Evolutionary conservation across 257 asterid species (phyloP), one percentile per base, ranked within the genome.

Genomic region (Solanum habrochaites): DNA sequence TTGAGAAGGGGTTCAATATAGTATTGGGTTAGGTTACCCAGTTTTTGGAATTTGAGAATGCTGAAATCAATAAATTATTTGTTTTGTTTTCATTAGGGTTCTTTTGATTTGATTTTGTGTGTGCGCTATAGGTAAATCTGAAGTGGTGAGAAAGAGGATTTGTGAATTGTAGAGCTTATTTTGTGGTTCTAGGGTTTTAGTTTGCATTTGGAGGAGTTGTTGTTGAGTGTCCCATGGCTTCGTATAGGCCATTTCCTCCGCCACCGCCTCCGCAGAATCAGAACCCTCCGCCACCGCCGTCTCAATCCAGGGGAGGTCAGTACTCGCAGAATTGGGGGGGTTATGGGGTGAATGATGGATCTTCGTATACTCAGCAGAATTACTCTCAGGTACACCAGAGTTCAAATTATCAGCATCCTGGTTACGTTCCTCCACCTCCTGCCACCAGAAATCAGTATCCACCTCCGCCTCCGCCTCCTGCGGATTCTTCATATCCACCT

Each of bases 211-310:
- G n/a, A 52, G 11, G 27, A 29, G 37, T 74, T 69, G 27, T 49
- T 49, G 25, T 71, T 75, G 60, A 42, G 83, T 43, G 49, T 72
- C 15, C 8, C 42, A 78, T 97, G 99, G 98, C 98, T 88, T 95
- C 99, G 23, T 94, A 95, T 90, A 89, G 98, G 91, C 99, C 99
- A 66, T 94, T 95, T 86, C 98, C 94, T 52, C 93, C 93, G 2
- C 95, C 94, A 18, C 93, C 93, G 2, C 95, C 94, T 23, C 98
- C 98, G 27, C 91, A 90, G 88, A 90, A 87, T 42, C 47, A 72
- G 49, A 72, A 72, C 25, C 94, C 94, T 45, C 92, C 94, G 2
- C 94, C 94, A 32, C 93, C 94, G 1, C 94, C 94, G 4, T 71
- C 78, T 71, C 78, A 71, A 71, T 32, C 98, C 95, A 23, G 81